Base-by-base conservation (phyloP, 768 basidiomycete species). In the Cystobasidium onofrii region DNA sequence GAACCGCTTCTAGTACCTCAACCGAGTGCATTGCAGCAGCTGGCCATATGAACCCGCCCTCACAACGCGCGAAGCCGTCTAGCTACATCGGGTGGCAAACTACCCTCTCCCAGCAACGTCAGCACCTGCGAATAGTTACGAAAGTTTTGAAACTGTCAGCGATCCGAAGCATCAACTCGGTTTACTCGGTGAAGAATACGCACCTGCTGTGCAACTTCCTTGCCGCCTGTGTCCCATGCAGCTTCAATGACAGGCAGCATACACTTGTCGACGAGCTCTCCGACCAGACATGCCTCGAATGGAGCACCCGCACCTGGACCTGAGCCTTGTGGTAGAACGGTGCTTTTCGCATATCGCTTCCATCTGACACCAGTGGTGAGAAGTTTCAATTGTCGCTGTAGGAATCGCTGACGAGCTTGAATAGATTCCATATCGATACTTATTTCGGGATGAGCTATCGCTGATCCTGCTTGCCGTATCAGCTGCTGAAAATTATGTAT, bases 181-280 rank as follows among this genome's bases (percentile, higher is more conserved):
- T n/a, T n/a, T n/a, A n/a, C n/a, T n/a, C n/a, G n/a, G n/a, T n/a
- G n/a, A n/a, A n/a, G n/a, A n/a, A 1, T 0, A 44, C 80, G 71
- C 73, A 81, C 80, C 79, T 80, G 76, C 52, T 43, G 44, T 9
- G 80, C 81, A 33, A 81, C 76, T 64, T 81, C 81, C 57, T 76
- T 73, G 1, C 82, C 82, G 2, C 83, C 82, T 10, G 81, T 81
- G 1, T 78, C 78, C 83, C 83, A 84, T 23, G 76, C 77, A 25
- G 79, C 77, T 65, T 78, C 79, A 4, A 82, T 66, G 0, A 81
- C 76, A 1, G 82, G 81, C 71, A 81, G 66, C 1, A 83, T 23
- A 3, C 81, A 77, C 73, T 80, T 80, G 15, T 75, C 79, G 3
- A 83, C 80, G 7, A 83, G 63, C 69, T 81, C 78, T 17, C 77